A percentile compares a stretch with the other conserved stretches of the same genome.
Evolutionary conservation across 179 eudicot species (phyloP).

Genomic region (Drosera spatulata): DNA sequence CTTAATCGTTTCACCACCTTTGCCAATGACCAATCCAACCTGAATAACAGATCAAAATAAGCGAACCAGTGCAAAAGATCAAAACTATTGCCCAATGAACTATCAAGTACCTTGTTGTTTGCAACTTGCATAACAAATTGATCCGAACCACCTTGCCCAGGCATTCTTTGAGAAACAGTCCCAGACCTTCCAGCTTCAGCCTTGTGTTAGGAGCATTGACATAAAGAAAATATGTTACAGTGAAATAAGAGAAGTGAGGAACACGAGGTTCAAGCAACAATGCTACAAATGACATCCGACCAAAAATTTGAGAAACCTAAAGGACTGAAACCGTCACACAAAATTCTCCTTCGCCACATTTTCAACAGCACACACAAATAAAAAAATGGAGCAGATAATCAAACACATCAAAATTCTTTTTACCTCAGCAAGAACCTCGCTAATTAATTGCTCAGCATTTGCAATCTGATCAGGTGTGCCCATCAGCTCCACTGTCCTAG

Average conservation of each 20-base stretch:
- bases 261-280: too few relatives aligned
- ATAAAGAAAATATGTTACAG: not conserved
- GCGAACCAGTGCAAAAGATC: not conserved
- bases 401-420: not conserved
- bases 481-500: constrained; percentile 71
- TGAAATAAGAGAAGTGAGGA: not conserved
- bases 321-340: too few relatives aligned
- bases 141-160: constrained; percentile 55
- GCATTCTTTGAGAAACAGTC: constrained; percentile 42
- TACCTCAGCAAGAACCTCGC: constrained; percentile 87
- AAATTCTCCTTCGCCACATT: too few relatives aligned
- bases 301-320: too few relatives aligned
- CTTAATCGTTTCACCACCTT: constrained; percentile 97
- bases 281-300: too few relatives aligned
- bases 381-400: too few relatives aligned
- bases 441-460: constrained; percentile 78
- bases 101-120: constrained; percentile 62
- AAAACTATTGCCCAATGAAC: not conserved
- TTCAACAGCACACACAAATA: too few relatives aligned
- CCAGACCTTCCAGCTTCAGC: constrained; percentile 89
- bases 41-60: constrained; percentile 16
- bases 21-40: constrained; percentile 95
- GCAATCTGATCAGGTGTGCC: constrained; percentile 79
- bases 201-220: constrained; percentile 17
- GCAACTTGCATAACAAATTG: constrained; percentile 60